These are phyloP conservation scores for Boechera stricta DNA, from an alignment of 345 rosid genomes.

Conservation along the genomic window DNA sequence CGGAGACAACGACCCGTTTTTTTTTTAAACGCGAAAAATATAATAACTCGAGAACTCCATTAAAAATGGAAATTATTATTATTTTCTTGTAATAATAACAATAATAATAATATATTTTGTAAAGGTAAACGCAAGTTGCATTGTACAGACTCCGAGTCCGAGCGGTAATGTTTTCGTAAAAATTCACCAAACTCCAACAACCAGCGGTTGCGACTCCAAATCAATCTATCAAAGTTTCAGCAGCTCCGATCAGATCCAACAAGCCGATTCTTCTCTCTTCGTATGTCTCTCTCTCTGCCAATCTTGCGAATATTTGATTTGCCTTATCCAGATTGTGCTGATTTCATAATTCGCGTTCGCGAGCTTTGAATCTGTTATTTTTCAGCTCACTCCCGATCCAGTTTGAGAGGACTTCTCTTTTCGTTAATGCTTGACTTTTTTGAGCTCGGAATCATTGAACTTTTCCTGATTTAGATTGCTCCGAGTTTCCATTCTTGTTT, in stretches of 20 bases:
- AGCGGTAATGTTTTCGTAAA: constrained; percentile 34
- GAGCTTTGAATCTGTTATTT: constrained; percentile 28
- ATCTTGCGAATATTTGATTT: constrained; percentile 5
- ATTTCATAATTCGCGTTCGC: constrained; percentile 8
- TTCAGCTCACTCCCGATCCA: constrained; percentile 34
- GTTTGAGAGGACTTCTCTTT: not conserved
- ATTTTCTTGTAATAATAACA: not conserved
- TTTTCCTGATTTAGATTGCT: constrained; percentile 21
- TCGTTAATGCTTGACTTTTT: not conserved
- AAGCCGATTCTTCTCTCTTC: not conserved
- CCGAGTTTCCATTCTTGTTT: constrained; percentile 5
- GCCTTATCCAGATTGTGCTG: not conserved
- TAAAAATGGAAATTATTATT: not conserved
- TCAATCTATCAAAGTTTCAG: not conserved
- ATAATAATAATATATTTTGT: not conserved
- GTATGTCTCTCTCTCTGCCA: constrained; percentile 28
- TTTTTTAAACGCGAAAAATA: not conserved
- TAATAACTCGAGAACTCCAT: not conserved
- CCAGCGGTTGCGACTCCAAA: constrained; percentile 27
- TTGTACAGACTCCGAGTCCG: constrained; percentile 24
- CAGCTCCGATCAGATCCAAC: constrained; percentile 38
- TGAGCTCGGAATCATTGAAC: constrained; percentile 15
- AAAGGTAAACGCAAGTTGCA: constrained; percentile 39
- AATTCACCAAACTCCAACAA: constrained; percentile 40
- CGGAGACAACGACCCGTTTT: not conserved